Conservation (phyloP, 495 filamentous ascomycete genomes). For the Extremus antarcticus region DNA sequence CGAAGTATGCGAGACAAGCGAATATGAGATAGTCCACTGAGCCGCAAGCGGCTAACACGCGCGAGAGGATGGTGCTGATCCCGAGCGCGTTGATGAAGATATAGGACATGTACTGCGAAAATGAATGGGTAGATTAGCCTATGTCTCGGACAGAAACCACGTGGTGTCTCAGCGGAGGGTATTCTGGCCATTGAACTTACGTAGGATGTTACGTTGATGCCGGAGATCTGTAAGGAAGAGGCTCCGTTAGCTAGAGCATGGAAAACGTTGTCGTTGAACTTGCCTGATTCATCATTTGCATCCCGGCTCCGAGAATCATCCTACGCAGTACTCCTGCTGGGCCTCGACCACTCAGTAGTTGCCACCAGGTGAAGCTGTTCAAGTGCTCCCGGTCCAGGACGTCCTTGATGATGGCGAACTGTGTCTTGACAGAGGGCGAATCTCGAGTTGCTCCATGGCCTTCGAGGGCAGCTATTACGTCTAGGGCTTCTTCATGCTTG, state of each 20-base stretch:
- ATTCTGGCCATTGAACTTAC: too few species aligned
- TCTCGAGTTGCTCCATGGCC: constrained; percentile 20
- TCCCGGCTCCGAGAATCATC: constrained; percentile 26
- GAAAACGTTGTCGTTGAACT: too few species aligned
- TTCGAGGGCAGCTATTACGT: constrained; percentile 27
- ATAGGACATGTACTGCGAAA: constrained; percentile 24
- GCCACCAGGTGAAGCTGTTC: constrained; percentile 24
- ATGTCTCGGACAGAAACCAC: too few species aligned
- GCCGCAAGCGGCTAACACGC: constrained; percentile 24
- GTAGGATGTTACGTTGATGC: constrained; percentile 20
- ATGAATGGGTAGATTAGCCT: too few species aligned
- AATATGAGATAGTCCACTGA: constrained; percentile 28
- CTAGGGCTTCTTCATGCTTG: constrained; percentile 25
- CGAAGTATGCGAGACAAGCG: constrained; percentile 25
- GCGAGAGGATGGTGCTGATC: constrained; percentile 19
- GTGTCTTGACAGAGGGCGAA: constrained; percentile 18
- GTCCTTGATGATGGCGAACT: constrained; percentile 29
- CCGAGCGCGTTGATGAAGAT: constrained; percentile 26
- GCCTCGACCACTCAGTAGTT: constrained; percentile 22
- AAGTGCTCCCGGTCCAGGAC: constrained; percentile 26
- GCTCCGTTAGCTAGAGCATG: constrained; percentile 12
- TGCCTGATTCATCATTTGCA: constrained; percentile 29
- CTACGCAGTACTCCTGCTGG: constrained; percentile 23
- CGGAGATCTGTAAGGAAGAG: not conserved
- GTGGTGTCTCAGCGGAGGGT: too few species aligned